Base-by-base conservation (phyloP, 768 basidiomycete genomes). In the Phlebiopsis flavidoalba region DNA sequence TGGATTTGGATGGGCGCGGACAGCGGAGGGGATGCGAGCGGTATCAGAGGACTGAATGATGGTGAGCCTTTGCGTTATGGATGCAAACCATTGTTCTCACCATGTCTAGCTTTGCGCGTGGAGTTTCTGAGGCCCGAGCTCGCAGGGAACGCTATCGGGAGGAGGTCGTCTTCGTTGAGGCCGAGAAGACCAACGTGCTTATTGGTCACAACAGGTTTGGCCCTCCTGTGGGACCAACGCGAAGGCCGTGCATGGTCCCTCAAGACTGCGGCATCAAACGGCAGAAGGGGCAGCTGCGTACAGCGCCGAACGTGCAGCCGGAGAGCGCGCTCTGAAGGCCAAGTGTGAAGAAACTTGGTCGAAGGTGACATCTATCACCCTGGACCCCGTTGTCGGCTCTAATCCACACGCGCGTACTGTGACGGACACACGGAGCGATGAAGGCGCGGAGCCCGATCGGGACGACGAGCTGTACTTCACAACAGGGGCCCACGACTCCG, bases 1-100 rank as follows among this genome's bases (percentile, higher is more conserved):
- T 66, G 65, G 65, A 66, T 66, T 47, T 66, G 62, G 65, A 7
- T 49, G 46, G 22, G 17, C 8, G 57, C 57, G 8, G 35, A 24
- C 31, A n/a, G 15, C 35, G 15, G 17, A n/a, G 52, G 52, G 4
- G 33, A 19, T 1, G 56, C 40, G 7, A 31, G 37, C 1, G 22
- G 12, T 1, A 8, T 36, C 3, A 22, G n/a, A 4, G 47, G 47
- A 4, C 31, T 58, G 45, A 8, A 26, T 2, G n/a, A 35, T 35
- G 52, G 52, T 53, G 52, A n/a, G 43, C 6, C 3, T 31, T 3
- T 31, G 26, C 26, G 26, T 6, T 15, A 1, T 12, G 33, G 10
- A 24, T 14, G 24, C 33, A 33, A 24, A 24, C 17, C 3, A 11
- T 1, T 7, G n/a, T 14, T 3, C 24, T 47, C 6, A 21, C 22